Conservation (phyloP, 2,329 filamentous ascomycete genomes). For the Arthrocladium fulminans region DNA sequence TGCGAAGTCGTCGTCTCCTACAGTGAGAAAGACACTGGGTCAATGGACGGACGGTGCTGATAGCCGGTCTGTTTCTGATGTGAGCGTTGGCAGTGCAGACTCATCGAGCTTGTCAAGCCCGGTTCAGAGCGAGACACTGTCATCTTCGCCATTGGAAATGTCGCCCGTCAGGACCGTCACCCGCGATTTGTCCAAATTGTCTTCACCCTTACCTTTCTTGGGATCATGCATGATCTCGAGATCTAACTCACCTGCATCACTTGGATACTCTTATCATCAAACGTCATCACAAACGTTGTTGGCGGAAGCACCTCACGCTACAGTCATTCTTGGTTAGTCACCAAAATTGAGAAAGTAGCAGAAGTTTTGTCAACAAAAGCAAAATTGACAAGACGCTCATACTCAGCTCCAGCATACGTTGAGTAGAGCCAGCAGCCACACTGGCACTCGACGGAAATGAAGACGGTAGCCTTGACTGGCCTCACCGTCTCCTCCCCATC, state of each 20-base stretch:
- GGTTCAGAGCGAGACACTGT: slow-evolving; percentile 15
- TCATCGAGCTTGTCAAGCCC: slow-evolving; percentile 23
- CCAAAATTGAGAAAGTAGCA: neutral
- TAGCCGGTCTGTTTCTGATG: slow-evolving; percentile 17
- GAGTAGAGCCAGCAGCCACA: neutral
- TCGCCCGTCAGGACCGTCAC: slow-evolving; percentile 20
- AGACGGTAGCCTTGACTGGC: slow-evolving; percentile 8
- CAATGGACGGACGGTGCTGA: slow-evolving; percentile 31
- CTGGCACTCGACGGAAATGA: neutral
- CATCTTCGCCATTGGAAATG: slow-evolving; percentile 10
- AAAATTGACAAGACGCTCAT: too few species aligned
- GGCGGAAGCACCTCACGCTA: slow-evolving; percentile 30
- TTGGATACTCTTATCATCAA: slow-evolving; percentile 36
- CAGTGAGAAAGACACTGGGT: slow-evolving; percentile 33
- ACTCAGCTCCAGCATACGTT: neutral
- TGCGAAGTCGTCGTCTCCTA: slow-evolving; percentile 29
- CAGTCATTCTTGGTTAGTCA: slow-evolving; percentile 8
- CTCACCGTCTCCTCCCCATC: neutral
- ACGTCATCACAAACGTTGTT: slow-evolving; percentile 36
- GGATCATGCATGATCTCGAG: slow-evolving; percentile 33
- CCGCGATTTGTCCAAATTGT: slow-evolving; percentile 32
- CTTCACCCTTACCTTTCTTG: slow-evolving; percentile 35
- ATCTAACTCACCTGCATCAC: slow-evolving; percentile 30
- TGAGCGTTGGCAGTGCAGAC: slow-evolving; percentile 20
- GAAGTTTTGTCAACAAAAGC: too few species aligned